Percentiles rank a stretch among this genome's conserved stretches.
phyloP scores from a whole-genome alignment of 352 stramenopile species.

The Thalassiosira livingstoniorum region DNA sequence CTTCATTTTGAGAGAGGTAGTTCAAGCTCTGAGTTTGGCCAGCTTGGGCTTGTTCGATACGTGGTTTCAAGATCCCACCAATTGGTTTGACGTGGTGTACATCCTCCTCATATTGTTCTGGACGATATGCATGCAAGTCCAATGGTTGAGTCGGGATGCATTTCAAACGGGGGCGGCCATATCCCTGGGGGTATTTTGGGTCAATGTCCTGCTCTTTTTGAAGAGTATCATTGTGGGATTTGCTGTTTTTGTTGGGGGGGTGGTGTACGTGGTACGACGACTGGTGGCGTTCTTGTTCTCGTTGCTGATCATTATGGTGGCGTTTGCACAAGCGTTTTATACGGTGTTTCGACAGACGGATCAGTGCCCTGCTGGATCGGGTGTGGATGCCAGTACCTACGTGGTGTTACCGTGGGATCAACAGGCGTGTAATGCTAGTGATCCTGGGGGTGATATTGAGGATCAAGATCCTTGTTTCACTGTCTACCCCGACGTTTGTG shows the following conservation, averaged over 20 bases:
- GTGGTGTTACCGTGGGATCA: not conserved
- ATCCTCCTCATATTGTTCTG: conserved; percentile 73
- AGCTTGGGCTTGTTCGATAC: conserved; percentile 64
- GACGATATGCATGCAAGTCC: conserved; percentile 57
- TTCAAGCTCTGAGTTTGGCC: conserved; percentile 71
- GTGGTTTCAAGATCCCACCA: conserved; percentile 68
- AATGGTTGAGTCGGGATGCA: conserved; percentile 7
- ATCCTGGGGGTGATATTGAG: not conserved
- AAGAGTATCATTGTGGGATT: conserved; percentile 81
- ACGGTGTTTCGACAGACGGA: conserved; percentile 61
- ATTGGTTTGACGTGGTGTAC: conserved; percentile 73
- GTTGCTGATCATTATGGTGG: conserved; percentile 80
- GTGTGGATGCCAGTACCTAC: too few species aligned
- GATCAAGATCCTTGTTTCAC: conserved; percentile 1
- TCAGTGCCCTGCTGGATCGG: not conserved
- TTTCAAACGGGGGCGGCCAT: conserved; percentile 66
- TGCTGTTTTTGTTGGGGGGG: conserved; percentile 79
- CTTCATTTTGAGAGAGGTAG: conserved; percentile 72
- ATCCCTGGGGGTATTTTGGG: conserved; percentile 63
- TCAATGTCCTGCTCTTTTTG: conserved; percentile 73
- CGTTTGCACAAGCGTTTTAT: conserved; percentile 81
- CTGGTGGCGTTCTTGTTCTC: conserved; percentile 77
- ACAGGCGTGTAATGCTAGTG: not conserved
- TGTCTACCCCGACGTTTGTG: conserved; percentile 11
- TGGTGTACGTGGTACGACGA: conserved; percentile 75